These are phyloP conservation scores for Streptanthus diversifolius DNA, from an alignment of 345 rosid species.

Conservation along the genomic window DNA sequence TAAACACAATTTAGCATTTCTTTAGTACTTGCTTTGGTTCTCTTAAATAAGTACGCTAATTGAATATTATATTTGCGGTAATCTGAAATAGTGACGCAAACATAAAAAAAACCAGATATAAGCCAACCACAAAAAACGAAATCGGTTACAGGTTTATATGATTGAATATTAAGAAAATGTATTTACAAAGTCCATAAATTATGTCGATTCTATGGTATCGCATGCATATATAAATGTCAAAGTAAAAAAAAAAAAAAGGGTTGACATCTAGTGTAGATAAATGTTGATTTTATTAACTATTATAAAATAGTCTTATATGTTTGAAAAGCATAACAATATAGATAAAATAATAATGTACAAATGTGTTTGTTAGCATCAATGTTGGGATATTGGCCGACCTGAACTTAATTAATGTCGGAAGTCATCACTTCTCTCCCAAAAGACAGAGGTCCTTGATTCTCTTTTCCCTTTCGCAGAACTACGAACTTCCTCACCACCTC, in stretches of 20 bases:
- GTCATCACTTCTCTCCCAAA: constrained; percentile 30
- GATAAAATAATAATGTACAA: not conserved
- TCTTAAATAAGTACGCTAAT: not conserved
- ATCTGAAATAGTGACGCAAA: not conserved
- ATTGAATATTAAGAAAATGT: not conserved
- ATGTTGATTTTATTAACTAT: not conserved
- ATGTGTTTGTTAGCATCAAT: constrained; percentile 57
- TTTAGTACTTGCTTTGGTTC: constrained; percentile 1
- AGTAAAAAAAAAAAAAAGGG: not conserved
- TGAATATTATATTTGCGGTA: not conserved
- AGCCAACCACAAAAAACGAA: not conserved
- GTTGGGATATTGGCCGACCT: constrained; percentile 66
- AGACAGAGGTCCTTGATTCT: not conserved
- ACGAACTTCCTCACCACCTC: not conserved
- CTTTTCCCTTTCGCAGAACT: not conserved
- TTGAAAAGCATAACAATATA: not conserved
- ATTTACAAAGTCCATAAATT: not conserved
- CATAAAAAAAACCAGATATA: not conserved
- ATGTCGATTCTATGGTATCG: not conserved
- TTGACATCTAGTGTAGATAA: not conserved
- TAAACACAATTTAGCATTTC: not conserved
- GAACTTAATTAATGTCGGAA: constrained; percentile 47
- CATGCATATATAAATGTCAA: not conserved
- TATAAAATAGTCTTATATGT: not conserved
- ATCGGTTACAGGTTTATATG: not conserved